These are phyloP conservation scores for Posidonia australis DNA, from an alignment of 106 monocot genomes.

Conservation along the genomic window DNA sequence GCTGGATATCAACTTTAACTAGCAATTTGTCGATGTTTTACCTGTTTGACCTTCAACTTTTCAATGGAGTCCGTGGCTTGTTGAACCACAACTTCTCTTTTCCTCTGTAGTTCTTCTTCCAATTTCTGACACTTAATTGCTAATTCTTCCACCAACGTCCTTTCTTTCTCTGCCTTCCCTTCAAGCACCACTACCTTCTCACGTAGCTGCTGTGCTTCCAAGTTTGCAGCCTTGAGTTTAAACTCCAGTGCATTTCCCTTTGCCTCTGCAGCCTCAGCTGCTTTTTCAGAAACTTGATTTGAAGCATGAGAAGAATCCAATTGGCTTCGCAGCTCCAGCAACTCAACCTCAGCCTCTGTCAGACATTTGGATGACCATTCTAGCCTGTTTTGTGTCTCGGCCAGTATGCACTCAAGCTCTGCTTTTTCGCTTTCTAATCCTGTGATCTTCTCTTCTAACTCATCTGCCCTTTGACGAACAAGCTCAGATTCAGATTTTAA, in stretches of 20 bases:
- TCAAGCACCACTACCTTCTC: slow-evolving; percentile 27
- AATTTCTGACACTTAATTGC: slow-evolving; percentile 23
- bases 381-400: slow-evolving; percentile 14
- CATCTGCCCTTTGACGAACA: background rate
- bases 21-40: background rate
- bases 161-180: slow-evolving; percentile 18
- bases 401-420: slow-evolving; percentile 13
- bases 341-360: slow-evolving; percentile 4
- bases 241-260: slow-evolving; percentile 16
- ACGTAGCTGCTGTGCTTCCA: slow-evolving; percentile 14
- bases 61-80: slow-evolving; percentile 15
- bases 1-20: background rate
- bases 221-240: slow-evolving; percentile 13
- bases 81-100: slow-evolving; percentile 13
- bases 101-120: slow-evolving; percentile 23
- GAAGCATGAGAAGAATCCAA: slow-evolving; percentile 5
- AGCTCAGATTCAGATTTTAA: slow-evolving; percentile 21
- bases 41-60: slow-evolving; percentile 38
- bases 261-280: slow-evolving; percentile 7
- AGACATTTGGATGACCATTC: slow-evolving; percentile 16
- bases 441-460: slow-evolving; percentile 24
- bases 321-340: slow-evolving; percentile 15
- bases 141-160: slow-evolving; percentile 11
- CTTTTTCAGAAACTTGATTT: background rate
- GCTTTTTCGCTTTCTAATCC: slow-evolving; percentile 17